Evolutionary conservation across 1,284 basidiomycete species (phyloP).

Genomic region (Coniophora puteana): DNA sequence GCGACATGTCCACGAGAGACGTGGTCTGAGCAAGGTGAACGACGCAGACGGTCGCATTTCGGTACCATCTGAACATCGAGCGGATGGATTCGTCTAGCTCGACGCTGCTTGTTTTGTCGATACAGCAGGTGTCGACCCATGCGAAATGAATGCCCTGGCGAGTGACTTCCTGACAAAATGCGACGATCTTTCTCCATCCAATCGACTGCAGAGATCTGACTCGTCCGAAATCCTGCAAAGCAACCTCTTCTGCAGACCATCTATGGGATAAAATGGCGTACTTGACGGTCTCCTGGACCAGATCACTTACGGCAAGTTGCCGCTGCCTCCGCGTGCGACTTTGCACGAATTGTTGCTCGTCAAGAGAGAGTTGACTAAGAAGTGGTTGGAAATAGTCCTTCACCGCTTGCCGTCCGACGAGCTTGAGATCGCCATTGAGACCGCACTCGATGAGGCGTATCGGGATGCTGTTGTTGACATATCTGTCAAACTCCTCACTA

Average conservation of each 20-base stretch:
- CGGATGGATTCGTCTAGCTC: slow-evolving; percentile 4
- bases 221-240: neutral
- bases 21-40: neutral
- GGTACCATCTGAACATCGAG: slow-evolving; percentile 4
- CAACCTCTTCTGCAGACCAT: slow-evolving; percentile 2
- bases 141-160: slow-evolving; percentile 1
- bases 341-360: too few species aligned
- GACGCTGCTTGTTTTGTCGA: slow-evolving; percentile 4
- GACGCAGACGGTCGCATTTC: slow-evolving; percentile 1
- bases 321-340: too few species aligned
- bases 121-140: slow-evolving; percentile 6
- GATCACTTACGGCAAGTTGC: too few species aligned
- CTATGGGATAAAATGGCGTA: slow-evolving; percentile 6
- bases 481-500: too few species aligned
- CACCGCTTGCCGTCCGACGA: too few species aligned
- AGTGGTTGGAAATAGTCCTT: too few species aligned
- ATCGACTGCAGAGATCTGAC: neutral
- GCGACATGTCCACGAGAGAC: neutral
- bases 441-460: too few species aligned
- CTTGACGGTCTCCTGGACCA: slow-evolving; percentile 1
- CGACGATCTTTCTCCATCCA: neutral
- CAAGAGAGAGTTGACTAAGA: too few species aligned
- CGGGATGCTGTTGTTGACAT: too few species aligned
- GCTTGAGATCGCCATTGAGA: too few species aligned
- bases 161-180: slow-evolving; percentile 2